Conservation (phyloP, 305 asterid species). For the Lippia alba region DNA sequence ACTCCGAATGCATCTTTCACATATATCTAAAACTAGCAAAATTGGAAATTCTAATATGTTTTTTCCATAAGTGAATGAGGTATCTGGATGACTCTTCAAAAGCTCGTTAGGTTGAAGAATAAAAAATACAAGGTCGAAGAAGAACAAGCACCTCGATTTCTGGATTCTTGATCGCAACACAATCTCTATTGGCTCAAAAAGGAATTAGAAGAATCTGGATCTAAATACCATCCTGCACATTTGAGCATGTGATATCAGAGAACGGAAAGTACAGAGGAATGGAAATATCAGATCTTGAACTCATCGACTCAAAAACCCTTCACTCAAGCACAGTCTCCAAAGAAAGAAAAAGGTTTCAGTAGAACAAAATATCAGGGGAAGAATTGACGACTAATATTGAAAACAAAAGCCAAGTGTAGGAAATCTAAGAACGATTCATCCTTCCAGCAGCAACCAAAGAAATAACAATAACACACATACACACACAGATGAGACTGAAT, state of each 20-base stretch:
- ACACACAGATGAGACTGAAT: not conserved
- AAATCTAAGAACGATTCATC: not conserved
- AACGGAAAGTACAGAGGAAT: not conserved
- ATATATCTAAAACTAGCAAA: not conserved
- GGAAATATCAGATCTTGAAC: not conserved
- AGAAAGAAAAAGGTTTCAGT: too few species aligned
- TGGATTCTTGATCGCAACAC: not conserved
- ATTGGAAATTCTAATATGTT: not conserved
- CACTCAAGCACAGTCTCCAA: not conserved
- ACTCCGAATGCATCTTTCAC: not conserved
- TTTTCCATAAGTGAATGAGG: slow-evolving; percentile 3
- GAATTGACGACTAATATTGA: not conserved
- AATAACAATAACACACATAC: not conserved
- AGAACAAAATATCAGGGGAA: too few species aligned
- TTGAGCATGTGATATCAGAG: slow-evolving; percentile 4
- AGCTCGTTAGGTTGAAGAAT: not conserved
- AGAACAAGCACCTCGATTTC: not conserved
- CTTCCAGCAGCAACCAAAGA: not conserved
- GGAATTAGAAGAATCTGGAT: slow-evolving; percentile 2
- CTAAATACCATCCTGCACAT: slow-evolving; percentile 11
- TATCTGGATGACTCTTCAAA: not conserved
- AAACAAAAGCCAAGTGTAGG: not conserved
- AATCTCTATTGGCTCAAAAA: slow-evolving; percentile 11
- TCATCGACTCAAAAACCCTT: too few species aligned
- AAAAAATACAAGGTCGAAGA: too few species aligned